Conservation (phyloP, 2,329 filamentous ascomycete genomes). For the Monilinia laxa region DNA sequence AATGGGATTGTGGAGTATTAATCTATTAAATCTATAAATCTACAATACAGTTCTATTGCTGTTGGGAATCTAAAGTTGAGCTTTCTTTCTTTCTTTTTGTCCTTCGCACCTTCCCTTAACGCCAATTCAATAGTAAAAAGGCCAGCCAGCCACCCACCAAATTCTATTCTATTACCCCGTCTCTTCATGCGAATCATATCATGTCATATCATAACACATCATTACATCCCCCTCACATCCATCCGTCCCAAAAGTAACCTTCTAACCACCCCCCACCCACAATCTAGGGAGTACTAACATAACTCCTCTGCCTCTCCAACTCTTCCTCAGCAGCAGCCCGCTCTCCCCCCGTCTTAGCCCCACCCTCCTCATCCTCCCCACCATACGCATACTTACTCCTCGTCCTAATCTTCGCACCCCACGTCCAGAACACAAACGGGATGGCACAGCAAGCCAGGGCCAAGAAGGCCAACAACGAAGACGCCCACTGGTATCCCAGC, state of each 20-base stretch:
- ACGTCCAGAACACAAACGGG: slow-evolving; percentile 79
- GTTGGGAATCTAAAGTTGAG: too few relatives aligned
- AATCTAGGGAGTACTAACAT: slow-evolving; percentile 34
- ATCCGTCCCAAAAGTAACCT: not conserved
- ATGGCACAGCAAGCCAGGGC: slow-evolving; percentile 76
- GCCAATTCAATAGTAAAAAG: too few relatives aligned
- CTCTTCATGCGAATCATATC: not conserved
- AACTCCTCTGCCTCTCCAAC: slow-evolving; percentile 34
- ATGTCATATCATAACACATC: too few relatives aligned
- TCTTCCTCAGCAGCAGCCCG: slow-evolving; percentile 26
- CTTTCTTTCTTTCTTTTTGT: too few relatives aligned
- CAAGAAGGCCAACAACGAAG: slow-evolving; percentile 69
- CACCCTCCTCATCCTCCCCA: slow-evolving; percentile 51
- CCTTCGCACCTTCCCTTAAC: too few relatives aligned
- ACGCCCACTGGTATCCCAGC: slow-evolving; percentile 74
- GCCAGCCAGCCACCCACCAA: too few relatives aligned
- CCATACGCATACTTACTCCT: slow-evolving; percentile 71
- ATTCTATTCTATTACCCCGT: not conserved
- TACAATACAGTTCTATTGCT: too few relatives aligned
- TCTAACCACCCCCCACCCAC: too few relatives aligned
- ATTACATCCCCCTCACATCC: too few relatives aligned
- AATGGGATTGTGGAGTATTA: too few relatives aligned
- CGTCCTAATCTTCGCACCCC: slow-evolving; percentile 67
- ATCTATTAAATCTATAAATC: too few relatives aligned
- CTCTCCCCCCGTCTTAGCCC: slow-evolving; percentile 6